Conservation (phyloP, 2,329 filamentous ascomycete species). For the Rhynchosporium secalis region DNA sequence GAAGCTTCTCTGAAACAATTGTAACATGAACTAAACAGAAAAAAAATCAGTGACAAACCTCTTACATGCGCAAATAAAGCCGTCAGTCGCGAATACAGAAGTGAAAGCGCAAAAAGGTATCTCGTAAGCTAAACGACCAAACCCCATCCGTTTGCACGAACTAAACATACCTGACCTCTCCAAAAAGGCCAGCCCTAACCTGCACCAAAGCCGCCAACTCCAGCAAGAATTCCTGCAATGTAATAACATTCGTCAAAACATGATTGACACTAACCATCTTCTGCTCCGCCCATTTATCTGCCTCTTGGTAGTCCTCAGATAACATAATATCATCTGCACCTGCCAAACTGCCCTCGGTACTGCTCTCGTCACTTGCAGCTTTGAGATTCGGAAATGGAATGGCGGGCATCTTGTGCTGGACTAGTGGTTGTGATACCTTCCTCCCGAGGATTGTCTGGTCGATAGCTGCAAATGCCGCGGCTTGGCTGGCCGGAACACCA, state of each 20-base stretch:
- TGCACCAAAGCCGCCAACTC: constrained; percentile 76
- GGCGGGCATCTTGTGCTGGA: constrained; percentile 42
- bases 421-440: constrained; percentile 52
- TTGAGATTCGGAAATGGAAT: constrained; percentile 47
- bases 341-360: constrained; percentile 18
- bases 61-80: no score
- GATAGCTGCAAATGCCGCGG: constrained; percentile 61
- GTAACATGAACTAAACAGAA: no score
- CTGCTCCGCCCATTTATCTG: constrained; percentile 35
- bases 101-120: constrained; percentile 21
- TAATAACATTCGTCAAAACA: constrained; percentile 75
- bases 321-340: constrained; percentile 24
- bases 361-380: constrained; percentile 42
- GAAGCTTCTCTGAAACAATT: no score
- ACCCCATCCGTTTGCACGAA: neutral
- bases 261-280: constrained; percentile 67
- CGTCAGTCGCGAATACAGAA: neutral
- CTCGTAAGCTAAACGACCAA: constrained; percentile 10
- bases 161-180: constrained; percentile 65
- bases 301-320: constrained; percentile 33
- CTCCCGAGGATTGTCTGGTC: constrained; percentile 62
- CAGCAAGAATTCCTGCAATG: constrained; percentile 77
- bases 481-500: constrained; percentile 46
- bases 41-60: no score
- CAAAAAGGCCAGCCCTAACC: constrained; percentile 72